These are phyloP conservation scores for Leucoagaricus sp. DNA, from an alignment of 1,284 basidiomycete genomes.

Conservation along the genomic window DNA sequence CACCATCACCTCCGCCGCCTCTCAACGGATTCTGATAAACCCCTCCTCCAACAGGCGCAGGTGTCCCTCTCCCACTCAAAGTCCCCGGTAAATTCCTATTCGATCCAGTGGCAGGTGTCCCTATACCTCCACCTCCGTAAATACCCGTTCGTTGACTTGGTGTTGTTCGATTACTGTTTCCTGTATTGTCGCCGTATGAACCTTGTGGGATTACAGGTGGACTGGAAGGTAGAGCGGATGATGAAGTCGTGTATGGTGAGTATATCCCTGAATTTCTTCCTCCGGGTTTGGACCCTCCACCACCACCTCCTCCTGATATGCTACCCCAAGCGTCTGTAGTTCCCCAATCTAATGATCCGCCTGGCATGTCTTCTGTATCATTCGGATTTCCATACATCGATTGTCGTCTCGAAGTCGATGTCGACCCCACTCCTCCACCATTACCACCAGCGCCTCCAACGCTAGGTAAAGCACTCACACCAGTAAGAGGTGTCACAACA, in stretches of 20 bases:
- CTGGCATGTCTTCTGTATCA: too few relatives aligned
- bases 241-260: conserved; percentile 4
- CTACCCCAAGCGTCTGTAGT: too few relatives aligned
- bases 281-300: background rate
- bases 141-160: conserved; percentile 2
- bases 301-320: background rate
- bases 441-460: background rate
- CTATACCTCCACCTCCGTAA: too few relatives aligned
- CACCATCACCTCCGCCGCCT: conserved; percentile 5
- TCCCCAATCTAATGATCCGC: too few relatives aligned
- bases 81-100: background rate
- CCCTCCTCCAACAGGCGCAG: conserved; percentile 5
- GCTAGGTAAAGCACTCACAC: background rate
- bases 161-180: background rate
- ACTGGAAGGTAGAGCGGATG: background rate
- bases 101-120: conserved; percentile 9
- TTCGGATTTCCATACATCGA: conserved; percentile 8
- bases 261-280: background rate
- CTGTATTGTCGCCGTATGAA: background rate
- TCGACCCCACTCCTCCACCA: background rate
- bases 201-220: conserved; percentile 11
- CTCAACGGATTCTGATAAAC: conserved; percentile 15
- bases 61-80: background rate
- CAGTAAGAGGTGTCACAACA: conserved; percentile 5
- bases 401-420: conserved; percentile 1